Conservation (phyloP, 2,329 filamentous ascomycete species). For the Fusarium oligoseptatum region DNA sequence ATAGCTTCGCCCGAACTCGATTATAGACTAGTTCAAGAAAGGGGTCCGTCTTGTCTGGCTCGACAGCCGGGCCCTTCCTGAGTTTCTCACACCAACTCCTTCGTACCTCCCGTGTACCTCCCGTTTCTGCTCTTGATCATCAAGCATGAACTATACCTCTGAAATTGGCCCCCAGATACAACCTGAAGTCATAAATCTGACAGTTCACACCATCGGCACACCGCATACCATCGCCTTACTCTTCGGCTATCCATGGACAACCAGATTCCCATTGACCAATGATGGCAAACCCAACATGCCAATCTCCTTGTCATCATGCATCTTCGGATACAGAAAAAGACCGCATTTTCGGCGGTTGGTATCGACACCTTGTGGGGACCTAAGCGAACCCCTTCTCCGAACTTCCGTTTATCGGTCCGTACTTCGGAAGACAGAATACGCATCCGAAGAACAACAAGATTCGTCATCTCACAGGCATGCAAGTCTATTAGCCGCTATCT, state of each 20-base stretch:
- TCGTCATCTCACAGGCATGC: not conserved
- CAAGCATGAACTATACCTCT: not conserved
- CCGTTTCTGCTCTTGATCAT: not conserved
- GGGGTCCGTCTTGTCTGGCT: not conserved
- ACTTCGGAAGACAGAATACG: not conserved
- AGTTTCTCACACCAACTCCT: not conserved
- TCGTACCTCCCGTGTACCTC: not conserved
- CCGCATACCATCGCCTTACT: not conserved
- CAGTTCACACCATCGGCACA: not conserved
- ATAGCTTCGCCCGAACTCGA: not conserved
- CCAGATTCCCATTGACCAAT: not conserved
- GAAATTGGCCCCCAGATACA: not conserved
- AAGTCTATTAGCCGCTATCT: not conserved
- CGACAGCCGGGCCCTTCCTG: too few relatives aligned
- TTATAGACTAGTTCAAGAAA: not conserved
- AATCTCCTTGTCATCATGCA: not conserved
- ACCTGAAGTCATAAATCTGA: not conserved
- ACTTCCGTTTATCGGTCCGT: slow-evolving; percentile 10
- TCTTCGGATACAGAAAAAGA: not conserved
- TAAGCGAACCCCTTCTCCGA: slow-evolving; percentile 3
- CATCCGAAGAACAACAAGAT: not conserved
- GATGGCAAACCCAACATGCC: not conserved
- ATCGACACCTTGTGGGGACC: not conserved
- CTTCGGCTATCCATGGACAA: not conserved
- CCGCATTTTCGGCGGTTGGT: not conserved